Base-by-base conservation (phyloP, 805 yeast species). In the Cyberlindnera nakhonratchasimensis region DNA sequence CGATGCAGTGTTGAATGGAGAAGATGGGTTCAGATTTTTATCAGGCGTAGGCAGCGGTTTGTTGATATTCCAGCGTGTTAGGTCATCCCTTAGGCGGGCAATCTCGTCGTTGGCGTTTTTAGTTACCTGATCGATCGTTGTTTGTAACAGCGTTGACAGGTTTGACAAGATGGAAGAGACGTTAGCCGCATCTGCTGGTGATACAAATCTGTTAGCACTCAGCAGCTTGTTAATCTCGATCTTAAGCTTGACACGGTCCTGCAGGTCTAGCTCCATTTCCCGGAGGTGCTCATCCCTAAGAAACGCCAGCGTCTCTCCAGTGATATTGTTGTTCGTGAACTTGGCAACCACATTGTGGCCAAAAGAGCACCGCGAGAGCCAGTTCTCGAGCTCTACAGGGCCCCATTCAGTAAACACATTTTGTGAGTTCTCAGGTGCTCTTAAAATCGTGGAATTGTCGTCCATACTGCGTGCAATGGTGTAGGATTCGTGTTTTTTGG, bases 281-380 rank as follows among this genome's bases (percentile, higher is more conserved):
- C 71, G 68, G 33, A 90, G 74, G 57, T 88, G 93, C 8, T 74
- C 77, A 11, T 85, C 76, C 24, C 79, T 77, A 37, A 90, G 66
- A 47, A 77, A 80, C 2, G 86, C 79, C 39, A 91, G 65, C 4
- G 85, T 71, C 23, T 83, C 76, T 2, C 96, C 96, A 4, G 82
- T 79, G 38, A 86, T 76, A 51, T 80, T 80, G 61, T 86, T 76
- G 3, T 69, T 71, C 20, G 70, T 63, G 55, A 82, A 80, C 24
- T 36, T 43, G 17, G 47, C 28, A 4, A 54, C 42, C 3, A 54
- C 30, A 8, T 46, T 47, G 16, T 46, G 46, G 6, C 37, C 43
- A 26, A 57, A 57, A 2, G 46, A 38, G 12, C 46, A 33, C 8
- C 38, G 31, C 9, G 47, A 33, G n/a, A 57, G 41, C 61, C 61